Evolutionary conservation across 495 filamentous ascomycete genomes (phyloP).

Genomic region (Penicillium diatomitis): DNA sequence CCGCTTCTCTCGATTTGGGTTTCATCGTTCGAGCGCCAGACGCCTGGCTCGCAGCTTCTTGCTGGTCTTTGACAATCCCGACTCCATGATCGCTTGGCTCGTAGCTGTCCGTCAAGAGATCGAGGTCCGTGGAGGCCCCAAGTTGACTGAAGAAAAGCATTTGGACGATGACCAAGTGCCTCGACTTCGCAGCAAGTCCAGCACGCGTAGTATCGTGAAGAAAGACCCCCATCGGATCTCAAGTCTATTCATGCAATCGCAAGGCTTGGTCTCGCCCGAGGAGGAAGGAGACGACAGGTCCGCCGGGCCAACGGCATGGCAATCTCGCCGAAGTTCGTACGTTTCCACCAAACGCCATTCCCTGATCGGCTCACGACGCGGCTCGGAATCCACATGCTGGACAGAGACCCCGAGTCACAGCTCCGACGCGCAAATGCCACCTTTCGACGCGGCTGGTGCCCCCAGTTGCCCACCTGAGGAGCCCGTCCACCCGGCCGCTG

Average conservation of each 20-base stretch:
- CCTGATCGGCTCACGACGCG: slow-evolving; percentile 23
- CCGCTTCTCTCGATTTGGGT: slow-evolving; percentile 63
- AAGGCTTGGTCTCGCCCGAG: slow-evolving; percentile 14
- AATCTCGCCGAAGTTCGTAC: slow-evolving; percentile 24
- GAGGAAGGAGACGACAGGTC: slow-evolving; percentile 22
- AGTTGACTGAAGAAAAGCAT: slow-evolving; percentile 46
- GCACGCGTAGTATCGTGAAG: slow-evolving; percentile 27
- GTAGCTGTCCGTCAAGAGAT: slow-evolving; percentile 57
- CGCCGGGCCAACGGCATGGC: slow-evolving; percentile 15
- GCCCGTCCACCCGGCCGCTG: slow-evolving; percentile 8
- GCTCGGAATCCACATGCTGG: slow-evolving; percentile 21
- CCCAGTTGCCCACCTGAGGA: slow-evolving; percentile 10
- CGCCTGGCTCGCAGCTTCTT: slow-evolving; percentile 60
- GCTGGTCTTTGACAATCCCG: slow-evolving; percentile 69
- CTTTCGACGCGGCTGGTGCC: slow-evolving; percentile 8
- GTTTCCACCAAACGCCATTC: slow-evolving; percentile 24
- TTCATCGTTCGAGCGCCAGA: slow-evolving; percentile 50
- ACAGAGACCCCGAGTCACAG: slow-evolving; percentile 19
- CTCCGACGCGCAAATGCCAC: slow-evolving; percentile 8
- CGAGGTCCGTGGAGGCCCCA: slow-evolving; percentile 58
- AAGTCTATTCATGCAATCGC: slow-evolving; percentile 50
- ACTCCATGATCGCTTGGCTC: slow-evolving; percentile 80
- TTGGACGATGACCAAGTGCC: slow-evolving; percentile 23
- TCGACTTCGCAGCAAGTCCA: slow-evolving; percentile 35
- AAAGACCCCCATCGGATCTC: slow-evolving; percentile 54